Conservation (phyloP, 78 protist species). For the Pelomyxa schiedti region DNA sequence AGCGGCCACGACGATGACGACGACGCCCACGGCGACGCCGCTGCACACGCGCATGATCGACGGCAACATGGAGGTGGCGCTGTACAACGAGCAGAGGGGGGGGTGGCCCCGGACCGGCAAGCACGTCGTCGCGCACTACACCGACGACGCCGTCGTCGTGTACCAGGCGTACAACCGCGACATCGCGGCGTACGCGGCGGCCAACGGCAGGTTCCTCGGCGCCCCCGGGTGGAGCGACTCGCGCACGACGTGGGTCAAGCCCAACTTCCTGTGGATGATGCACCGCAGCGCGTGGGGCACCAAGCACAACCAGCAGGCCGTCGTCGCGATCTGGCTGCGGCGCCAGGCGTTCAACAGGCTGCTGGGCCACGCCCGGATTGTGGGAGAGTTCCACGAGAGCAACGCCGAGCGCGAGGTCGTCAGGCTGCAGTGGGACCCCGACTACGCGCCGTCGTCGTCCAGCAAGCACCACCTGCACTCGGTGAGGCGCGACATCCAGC, state of each 20-base stretch:
- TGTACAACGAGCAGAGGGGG: neutral
- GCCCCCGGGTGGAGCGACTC: constrained; percentile 4
- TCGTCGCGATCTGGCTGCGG: constrained; percentile 23
- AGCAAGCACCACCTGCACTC: neutral
- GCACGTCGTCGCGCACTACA: constrained; percentile 14
- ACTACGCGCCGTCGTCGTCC: constrained; percentile 6
- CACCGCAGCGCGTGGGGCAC: constrained; percentile 28
- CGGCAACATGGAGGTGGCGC: neutral
- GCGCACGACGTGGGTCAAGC: constrained; percentile 52
- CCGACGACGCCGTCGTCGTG: constrained; percentile 19
- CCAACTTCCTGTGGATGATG: constrained; percentile 56
- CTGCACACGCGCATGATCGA: neutral
- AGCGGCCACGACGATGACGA: too few relatives aligned
- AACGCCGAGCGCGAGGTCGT: neutral
- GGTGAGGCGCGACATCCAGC: constrained; percentile 12
- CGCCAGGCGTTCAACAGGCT: constrained; percentile 15
- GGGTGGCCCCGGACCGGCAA: constrained; percentile 8
- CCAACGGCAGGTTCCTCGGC: constrained; percentile 12
- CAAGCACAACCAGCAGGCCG: constrained; percentile 24
- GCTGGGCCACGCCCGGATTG: neutral
- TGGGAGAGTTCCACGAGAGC: neutral
- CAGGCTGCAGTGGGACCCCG: constrained; percentile 45
- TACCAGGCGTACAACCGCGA: constrained; percentile 32
- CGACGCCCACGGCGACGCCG: too few relatives aligned
- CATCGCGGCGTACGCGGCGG: constrained; percentile 32